phyloP scores from a whole-genome alignment of 1,139 yeast genomes.

The Blastobotrys aristatus region DNA sequence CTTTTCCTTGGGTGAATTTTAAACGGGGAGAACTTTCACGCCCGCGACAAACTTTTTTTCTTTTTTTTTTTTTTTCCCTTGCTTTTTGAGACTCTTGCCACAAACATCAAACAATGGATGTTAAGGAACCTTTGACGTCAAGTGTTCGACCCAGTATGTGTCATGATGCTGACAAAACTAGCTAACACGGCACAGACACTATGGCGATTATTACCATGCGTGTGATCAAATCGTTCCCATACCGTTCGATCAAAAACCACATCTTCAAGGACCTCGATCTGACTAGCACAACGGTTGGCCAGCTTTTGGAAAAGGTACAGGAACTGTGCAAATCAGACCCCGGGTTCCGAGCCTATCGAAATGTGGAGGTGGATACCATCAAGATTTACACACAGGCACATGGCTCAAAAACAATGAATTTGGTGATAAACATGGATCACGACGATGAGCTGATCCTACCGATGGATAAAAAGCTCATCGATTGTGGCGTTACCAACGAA shows the following conservation, averaged over 20 bases:
- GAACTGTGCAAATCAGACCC: slow-evolving; percentile 38
- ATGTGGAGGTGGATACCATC: slow-evolving; percentile 61
- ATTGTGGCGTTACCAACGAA: slow-evolving; percentile 78
- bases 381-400: slow-evolving; percentile 94
- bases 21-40: too few species aligned
- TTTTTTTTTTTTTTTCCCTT: not conserved
- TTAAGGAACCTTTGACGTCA: slow-evolving; percentile 56
- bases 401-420: slow-evolving; percentile 87
- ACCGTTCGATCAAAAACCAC: slow-evolving; percentile 81
- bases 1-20: not conserved
- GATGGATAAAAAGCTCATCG: slow-evolving; percentile 46
- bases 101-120: too few species aligned
- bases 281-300: slow-evolving; percentile 59
- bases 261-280: slow-evolving; percentile 70
- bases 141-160: slow-evolving; percentile 53
- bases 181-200: slow-evolving; percentile 37
- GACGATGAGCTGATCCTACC: slow-evolving; percentile 66
- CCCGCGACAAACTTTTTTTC: not conserved
- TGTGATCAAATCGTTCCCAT: slow-evolving; percentile 85
- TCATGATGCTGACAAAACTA: too few species aligned
- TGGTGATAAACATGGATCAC: slow-evolving; percentile 83
- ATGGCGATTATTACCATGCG: slow-evolving; percentile 78
- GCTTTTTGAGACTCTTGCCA: too few species aligned
- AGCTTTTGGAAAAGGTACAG: slow-evolving; percentile 44
- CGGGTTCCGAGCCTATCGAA: slow-evolving; percentile 75